Evolutionary conservation across 805 yeast genomes (phyloP), one percentile per base, ranked within the genome.

Genomic region (Kuraishia floccosa): DNA sequence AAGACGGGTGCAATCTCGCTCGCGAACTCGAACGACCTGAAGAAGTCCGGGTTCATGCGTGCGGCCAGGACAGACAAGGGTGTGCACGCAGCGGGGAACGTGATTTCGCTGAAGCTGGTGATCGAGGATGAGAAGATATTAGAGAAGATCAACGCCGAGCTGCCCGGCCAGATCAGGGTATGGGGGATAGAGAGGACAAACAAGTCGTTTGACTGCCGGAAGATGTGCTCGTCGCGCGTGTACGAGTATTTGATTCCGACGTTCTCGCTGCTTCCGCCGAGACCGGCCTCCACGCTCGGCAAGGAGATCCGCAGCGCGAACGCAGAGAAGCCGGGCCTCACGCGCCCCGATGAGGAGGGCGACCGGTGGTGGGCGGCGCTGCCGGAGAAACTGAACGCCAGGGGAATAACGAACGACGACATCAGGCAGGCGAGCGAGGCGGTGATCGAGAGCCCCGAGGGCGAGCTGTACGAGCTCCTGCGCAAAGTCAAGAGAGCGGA

Each of bases 61-160:
- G 84, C 87, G 31, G 89, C 89, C 4, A 66, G 89, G 58, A 80
- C 89, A 3, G 97, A 87, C 54, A 89, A 89, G 54, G 97, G 96
- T 37, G 97, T 87, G 16, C 97, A 87, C 56, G 96, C 97, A 9
- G 95, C 96, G 2, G 96, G 96, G 18, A 87, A 87, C 51, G 85
- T 86, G 15, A 70, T 89, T 27, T 79, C 93, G 11, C 61, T 81
- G 42, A 87, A 87, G 50, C 57, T 87, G 64, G 83, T 84, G 43
- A 66, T 84, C 32, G 94, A 85, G 49, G 94, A 87, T 45, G 72
- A 65, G 10, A 78, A 84, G 33, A 68, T 85, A 31, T 66, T 79
- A 26, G 63, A 65, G 28, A 82, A 76, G 50, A 78, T 91, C 54
- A 91, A 91, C 53, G 54, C 63, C 2, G 51, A 62, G 19, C 62